phyloP scores from a whole-genome alignment of 352 stramenopile species.

The Pythium graminicola region DNA sequence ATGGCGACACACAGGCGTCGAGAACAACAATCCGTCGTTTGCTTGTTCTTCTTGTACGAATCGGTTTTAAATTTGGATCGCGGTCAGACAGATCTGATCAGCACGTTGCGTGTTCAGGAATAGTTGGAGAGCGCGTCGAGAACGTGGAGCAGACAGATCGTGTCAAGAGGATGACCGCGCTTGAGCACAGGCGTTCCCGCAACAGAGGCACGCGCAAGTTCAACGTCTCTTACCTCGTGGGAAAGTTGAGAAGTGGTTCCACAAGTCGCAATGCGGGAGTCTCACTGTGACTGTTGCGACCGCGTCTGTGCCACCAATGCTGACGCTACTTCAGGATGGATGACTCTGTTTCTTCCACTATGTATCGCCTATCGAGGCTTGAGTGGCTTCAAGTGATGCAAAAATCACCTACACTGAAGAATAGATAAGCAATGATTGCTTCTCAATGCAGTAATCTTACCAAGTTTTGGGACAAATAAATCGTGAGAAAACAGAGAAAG shows the following conservation, averaged over 20 bases:
- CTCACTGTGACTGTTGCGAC: background rate
- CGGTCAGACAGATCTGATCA: conserved; percentile 4
- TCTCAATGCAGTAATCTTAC: too few species aligned
- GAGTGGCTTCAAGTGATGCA: background rate
- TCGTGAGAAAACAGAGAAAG: conserved; percentile 6
- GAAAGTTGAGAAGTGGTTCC: background rate
- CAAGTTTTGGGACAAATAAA: too few species aligned
- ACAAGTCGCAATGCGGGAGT: too few species aligned
- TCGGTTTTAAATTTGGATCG: conserved; percentile 13
- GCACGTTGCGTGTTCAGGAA: conserved; percentile 14
- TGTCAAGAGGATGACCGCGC: background rate
- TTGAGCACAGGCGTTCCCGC: background rate
- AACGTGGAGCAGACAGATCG: background rate
- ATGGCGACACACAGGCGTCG: background rate
- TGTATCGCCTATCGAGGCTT: too few species aligned
- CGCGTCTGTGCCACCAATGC: conserved; percentile 8
- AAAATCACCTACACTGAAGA: background rate
- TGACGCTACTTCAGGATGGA: background rate
- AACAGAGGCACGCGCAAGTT: conserved; percentile 3
- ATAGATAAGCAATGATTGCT: background rate
- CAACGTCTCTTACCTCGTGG: background rate
- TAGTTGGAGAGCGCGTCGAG: conserved; percentile 8
- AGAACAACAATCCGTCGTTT: background rate
- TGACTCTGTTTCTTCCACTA: too few species aligned
- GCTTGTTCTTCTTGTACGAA: background rate